phyloP scores from a whole-genome alignment of 768 basidiomycete genomes.

The Boletellus ananiceps region DNA sequence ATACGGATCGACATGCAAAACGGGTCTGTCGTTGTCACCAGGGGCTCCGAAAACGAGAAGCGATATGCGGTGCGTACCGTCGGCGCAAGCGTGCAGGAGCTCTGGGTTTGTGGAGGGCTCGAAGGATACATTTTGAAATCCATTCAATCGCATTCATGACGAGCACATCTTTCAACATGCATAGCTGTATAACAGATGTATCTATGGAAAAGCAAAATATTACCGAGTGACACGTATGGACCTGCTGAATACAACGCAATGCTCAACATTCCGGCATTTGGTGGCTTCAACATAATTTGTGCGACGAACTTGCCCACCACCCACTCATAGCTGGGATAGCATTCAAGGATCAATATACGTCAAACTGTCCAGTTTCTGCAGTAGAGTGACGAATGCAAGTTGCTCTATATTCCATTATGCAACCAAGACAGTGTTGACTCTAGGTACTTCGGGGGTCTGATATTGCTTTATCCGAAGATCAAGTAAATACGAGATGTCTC shows the following conservation, averaged over 20 bases:
- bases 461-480: slow-evolving; percentile 27
- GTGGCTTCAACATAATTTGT: too few relatives aligned
- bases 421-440: not conserved
- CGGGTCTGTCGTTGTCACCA: slow-evolving; percentile 59
- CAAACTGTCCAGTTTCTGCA: too few relatives aligned
- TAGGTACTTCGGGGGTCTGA: slow-evolving; percentile 5
- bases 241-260: too few relatives aligned
- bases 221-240: too few relatives aligned
- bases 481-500: slow-evolving; percentile 31
- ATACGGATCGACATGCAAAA: slow-evolving; percentile 64
- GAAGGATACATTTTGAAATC: slow-evolving; percentile 86
- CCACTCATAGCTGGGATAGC: too few relatives aligned
- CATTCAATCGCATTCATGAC: slow-evolving; percentile 40
- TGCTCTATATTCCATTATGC: slow-evolving; percentile 5
- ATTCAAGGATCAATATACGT: too few relatives aligned
- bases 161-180: not conserved
- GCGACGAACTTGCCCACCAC: too few relatives aligned
- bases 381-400: not conserved
- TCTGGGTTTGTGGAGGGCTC: slow-evolving; percentile 93
- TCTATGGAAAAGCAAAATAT: not conserved
- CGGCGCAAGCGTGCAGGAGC: slow-evolving; percentile 92
- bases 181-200: not conserved
- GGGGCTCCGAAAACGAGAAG: slow-evolving; percentile 39
- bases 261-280: too few relatives aligned
- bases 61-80: slow-evolving; percentile 70